phyloP scores from a whole-genome alignment of 257 asterid genomes.

The Solanum lignicaule region DNA sequence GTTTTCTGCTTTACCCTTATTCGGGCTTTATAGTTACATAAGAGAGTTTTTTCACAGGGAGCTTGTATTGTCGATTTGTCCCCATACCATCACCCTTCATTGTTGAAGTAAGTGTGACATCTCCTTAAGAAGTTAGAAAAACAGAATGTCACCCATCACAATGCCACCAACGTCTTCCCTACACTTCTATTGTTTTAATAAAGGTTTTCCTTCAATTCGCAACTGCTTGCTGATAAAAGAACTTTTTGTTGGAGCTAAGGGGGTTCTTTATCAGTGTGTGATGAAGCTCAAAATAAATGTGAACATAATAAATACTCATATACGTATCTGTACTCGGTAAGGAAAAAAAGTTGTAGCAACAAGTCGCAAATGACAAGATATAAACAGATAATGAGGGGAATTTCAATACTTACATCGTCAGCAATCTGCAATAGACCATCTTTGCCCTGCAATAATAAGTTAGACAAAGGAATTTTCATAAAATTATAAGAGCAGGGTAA shows the following conservation, averaged over 20 bases:
- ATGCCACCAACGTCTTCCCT: background rate
- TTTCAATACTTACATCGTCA: constrained; percentile 67
- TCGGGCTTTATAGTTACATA: background rate
- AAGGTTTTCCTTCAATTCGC: background rate
- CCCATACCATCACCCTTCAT: background rate
- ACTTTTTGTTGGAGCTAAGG: background rate
- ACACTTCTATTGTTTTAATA: background rate
- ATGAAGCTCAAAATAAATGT: background rate
- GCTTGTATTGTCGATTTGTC: background rate
- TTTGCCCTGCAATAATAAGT: constrained; percentile 47
- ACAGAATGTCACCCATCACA: background rate
- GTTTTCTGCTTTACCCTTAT: background rate
- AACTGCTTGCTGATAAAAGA: background rate
- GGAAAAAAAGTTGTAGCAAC: background rate
- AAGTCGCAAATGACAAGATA: background rate
- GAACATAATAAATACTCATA: background rate
- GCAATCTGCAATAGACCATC: constrained; percentile 72
- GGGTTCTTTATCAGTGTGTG: background rate
- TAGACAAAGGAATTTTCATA: background rate
- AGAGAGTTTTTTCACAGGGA: background rate
- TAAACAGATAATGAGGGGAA: background rate
- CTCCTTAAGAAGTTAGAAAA: background rate
- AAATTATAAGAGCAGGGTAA: background rate
- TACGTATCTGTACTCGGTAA: background rate
- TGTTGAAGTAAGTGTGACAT: background rate